phyloP scores from a whole-genome alignment of 495 filamentous ascomycete genomes.

The Trichodelitschia bisporula region DNA sequence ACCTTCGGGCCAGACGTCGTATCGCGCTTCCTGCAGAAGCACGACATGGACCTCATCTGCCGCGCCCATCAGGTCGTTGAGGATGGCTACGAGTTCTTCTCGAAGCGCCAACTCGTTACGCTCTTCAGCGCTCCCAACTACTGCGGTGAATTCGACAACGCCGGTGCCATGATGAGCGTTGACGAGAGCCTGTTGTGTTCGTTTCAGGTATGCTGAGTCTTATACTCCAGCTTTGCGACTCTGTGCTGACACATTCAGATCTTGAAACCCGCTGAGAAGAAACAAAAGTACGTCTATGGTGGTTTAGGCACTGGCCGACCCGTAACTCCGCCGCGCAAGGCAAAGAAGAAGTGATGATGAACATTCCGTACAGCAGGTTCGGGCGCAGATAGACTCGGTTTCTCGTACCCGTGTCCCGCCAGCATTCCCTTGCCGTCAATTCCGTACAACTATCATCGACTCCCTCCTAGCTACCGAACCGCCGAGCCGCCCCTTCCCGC shows the following conservation, averaged over 20 bases:
- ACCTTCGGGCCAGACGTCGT: slow-evolving; percentile 99
- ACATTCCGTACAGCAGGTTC: slow-evolving; percentile 77
- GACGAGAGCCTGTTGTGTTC: slow-evolving; percentile 96
- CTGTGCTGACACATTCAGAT: slow-evolving; percentile 30
- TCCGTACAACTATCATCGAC: too few relatives aligned
- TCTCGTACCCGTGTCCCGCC: too few relatives aligned
- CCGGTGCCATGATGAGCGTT: slow-evolving; percentile 99
- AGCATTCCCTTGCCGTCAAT: too few relatives aligned
- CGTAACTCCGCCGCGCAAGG: slow-evolving; percentile 77
- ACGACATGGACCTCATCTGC: slow-evolving; percentile 99
- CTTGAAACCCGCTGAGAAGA: slow-evolving; percentile 98
- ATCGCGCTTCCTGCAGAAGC: slow-evolving; percentile 94
- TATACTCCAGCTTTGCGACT: background rate
- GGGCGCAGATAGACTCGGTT: slow-evolving; percentile 82
- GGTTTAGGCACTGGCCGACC: slow-evolving; percentile 67
- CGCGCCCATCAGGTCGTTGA: slow-evolving; percentile 97
- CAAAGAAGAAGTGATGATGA: slow-evolving; percentile 53
- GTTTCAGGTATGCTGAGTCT: slow-evolving; percentile 57
- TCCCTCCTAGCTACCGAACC: too few relatives aligned
- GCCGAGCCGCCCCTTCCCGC: too few relatives aligned
- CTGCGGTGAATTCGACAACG: slow-evolving; percentile 98
- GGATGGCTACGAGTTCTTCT: slow-evolving; percentile 99
- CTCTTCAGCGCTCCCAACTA: slow-evolving; percentile 98
- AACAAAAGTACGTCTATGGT: slow-evolving; percentile 99
- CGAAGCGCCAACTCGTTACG: slow-evolving; percentile 89